phyloP scores from a whole-genome alignment of 768 basidiomycete species.

The Tephrocybe rancida region DNA sequence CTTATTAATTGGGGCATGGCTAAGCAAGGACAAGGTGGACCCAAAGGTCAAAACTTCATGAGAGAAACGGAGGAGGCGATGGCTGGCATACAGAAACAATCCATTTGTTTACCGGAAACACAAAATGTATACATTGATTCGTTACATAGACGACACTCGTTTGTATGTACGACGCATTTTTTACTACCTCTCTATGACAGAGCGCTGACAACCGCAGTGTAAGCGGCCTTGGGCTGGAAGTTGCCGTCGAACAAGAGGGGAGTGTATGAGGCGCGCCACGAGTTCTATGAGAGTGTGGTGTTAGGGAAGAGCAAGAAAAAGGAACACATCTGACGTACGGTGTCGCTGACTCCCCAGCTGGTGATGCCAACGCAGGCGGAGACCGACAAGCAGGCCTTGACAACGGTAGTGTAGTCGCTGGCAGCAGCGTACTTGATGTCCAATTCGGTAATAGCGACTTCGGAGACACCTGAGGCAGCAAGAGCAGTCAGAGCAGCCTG shows the following conservation, averaged over 20 bases:
- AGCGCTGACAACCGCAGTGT: constrained; percentile 22
- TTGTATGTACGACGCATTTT: too few species aligned
- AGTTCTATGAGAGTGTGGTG: constrained; percentile 19
- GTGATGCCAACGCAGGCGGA: constrained; percentile 49
- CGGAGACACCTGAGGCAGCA: constrained; percentile 38
- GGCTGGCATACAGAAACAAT: too few species aligned
- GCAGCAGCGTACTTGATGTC: constrained; percentile 39
- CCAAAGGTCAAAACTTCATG: constrained; percentile 13
- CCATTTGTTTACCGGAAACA: too few species aligned
- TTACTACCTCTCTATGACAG: constrained; percentile 17
- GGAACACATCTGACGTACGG: constrained; percentile 26
- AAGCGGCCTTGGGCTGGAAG: constrained; percentile 28
- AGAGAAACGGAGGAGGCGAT: too few species aligned
- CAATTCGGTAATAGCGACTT: constrained; percentile 54
- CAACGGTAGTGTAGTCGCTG: constrained; percentile 46
- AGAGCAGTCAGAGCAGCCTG: constrained; percentile 45
- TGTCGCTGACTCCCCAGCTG: constrained; percentile 51
- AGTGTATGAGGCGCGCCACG: constrained; percentile 25
- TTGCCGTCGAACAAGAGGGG: constrained; percentile 31
- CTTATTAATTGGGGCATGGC: constrained; percentile 37
- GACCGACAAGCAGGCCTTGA: constrained; percentile 47
- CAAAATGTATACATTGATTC: too few species aligned
- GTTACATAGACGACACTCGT: too few species aligned
- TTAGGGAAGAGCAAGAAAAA: neutral
- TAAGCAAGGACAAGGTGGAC: constrained; percentile 12